phyloP scores from a whole-genome alignment of 2,329 filamentous ascomycete genomes.

The Aspergillus proliferans region DNA sequence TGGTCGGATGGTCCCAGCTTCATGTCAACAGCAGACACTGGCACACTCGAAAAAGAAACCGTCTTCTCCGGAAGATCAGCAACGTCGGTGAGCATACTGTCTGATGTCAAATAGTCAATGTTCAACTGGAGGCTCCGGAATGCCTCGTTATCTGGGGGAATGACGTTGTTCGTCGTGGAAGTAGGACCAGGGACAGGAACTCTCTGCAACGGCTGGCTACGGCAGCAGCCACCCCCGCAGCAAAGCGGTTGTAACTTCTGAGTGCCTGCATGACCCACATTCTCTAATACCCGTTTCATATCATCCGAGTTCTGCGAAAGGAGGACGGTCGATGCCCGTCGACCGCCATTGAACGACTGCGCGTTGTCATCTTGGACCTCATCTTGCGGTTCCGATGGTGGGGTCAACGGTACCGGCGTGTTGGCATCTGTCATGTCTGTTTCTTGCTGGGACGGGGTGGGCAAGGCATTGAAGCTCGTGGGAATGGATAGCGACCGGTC shows the following conservation, averaged over 20 bases:
- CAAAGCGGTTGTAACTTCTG: slow-evolving; percentile 58
- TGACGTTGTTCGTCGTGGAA: slow-evolving; percentile 44
- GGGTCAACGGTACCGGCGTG: slow-evolving; percentile 39
- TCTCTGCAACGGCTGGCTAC: slow-evolving; percentile 48
- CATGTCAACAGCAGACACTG: slow-evolving; percentile 28
- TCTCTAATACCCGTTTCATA: slow-evolving; percentile 53
- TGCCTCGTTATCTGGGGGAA: slow-evolving; percentile 71
- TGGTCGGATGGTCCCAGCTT: slow-evolving; percentile 45
- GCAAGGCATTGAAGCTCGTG: slow-evolving; percentile 23
- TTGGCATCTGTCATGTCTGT: slow-evolving; percentile 32
- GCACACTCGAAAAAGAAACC: slow-evolving; percentile 53
- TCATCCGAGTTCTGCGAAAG: slow-evolving; percentile 56
- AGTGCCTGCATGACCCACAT: slow-evolving; percentile 47
- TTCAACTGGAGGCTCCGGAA: slow-evolving; percentile 73
- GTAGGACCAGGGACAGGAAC: slow-evolving; percentile 32
- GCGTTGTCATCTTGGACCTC: slow-evolving; percentile 30
- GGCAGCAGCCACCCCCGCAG: slow-evolving; percentile 60
- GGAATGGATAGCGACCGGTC: slow-evolving; percentile 32
- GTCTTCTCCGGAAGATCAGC: slow-evolving; percentile 68
- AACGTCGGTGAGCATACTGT: slow-evolving; percentile 64
- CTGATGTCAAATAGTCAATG: slow-evolving; percentile 64
- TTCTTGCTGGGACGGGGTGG: slow-evolving; percentile 20
- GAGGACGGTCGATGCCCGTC: slow-evolving; percentile 42
- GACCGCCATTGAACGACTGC: slow-evolving; percentile 17
- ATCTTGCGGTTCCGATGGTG: slow-evolving; percentile 34